Evolutionary conservation across 805 yeast species (phyloP).

Genomic region (Yamadazyma nakazawae): DNA sequence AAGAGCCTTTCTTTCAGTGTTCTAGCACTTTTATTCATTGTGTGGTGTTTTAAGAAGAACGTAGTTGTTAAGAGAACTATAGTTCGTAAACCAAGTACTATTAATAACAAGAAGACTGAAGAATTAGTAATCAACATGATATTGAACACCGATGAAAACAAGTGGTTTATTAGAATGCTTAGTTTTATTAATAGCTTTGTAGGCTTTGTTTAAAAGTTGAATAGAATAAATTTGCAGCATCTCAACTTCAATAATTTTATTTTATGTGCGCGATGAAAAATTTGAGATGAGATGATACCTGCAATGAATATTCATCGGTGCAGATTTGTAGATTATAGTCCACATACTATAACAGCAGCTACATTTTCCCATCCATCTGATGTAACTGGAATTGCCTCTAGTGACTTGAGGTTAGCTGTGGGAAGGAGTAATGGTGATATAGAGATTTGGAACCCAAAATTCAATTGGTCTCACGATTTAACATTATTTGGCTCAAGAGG

Average conservation of each 20-base stretch:
- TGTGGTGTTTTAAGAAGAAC: constrained; percentile 42
- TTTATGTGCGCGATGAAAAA: constrained; percentile 8
- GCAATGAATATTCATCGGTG: constrained; percentile 82
- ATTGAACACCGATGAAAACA: constrained; percentile 40
- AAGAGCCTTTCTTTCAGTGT: constrained; percentile 36
- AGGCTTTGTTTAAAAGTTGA: constrained; percentile 30
- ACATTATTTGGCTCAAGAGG: constrained; percentile 74
- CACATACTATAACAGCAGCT: constrained; percentile 78
- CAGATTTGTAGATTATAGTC: constrained; percentile 83
- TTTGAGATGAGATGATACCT: constrained; percentile 14
- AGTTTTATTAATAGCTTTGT: constrained; percentile 37
- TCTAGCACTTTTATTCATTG: constrained; percentile 35
- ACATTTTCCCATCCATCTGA: constrained; percentile 66
- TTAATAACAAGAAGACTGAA: constrained; percentile 24
- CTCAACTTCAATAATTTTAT: background rate
- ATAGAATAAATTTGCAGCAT: background rate
- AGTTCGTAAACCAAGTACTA: constrained; percentile 27
- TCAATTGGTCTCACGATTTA: constrained; percentile 76
- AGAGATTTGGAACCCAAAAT: constrained; percentile 90
- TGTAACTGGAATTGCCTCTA: constrained; percentile 36
- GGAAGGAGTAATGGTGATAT: constrained; percentile 94
- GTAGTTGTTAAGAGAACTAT: constrained; percentile 37
- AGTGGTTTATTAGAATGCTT: constrained; percentile 41
- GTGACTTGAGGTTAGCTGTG: constrained; percentile 74
- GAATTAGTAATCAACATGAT: constrained; percentile 43